phyloP scores from a whole-genome alignment of 768 basidiomycete genomes.

The Hebeloma cylindrosporum region DNA sequence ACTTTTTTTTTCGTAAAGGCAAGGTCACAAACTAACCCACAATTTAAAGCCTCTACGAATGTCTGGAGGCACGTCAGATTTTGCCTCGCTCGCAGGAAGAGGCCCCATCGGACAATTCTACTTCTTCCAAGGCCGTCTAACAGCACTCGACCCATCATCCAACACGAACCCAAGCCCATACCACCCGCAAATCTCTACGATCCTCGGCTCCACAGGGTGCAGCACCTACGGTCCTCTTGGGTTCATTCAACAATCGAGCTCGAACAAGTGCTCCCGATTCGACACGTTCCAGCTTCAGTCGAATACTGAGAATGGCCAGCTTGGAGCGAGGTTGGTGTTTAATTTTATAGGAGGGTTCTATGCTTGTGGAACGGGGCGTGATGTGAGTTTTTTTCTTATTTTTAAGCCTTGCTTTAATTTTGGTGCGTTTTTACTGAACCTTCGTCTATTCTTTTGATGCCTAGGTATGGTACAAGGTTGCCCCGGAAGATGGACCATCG shows the following conservation, averaged over 20 bases:
- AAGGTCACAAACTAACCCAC: background rate
- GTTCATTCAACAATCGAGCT: constrained; percentile 26
- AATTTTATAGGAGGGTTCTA: constrained; percentile 32
- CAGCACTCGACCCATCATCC: constrained; percentile 20
- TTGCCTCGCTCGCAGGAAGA: constrained; percentile 26
- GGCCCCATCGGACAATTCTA: constrained; percentile 31
- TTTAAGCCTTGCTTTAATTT: background rate
- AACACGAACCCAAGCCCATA: constrained; percentile 14
- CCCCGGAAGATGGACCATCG: no score
- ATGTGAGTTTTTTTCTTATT: background rate
- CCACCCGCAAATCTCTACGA: constrained; percentile 21
- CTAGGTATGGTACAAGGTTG: constrained; percentile 22
- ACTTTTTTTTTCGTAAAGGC: background rate
- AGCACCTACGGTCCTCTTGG: constrained; percentile 27
- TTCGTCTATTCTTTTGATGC: background rate
- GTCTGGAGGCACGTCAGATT: constrained; percentile 22
- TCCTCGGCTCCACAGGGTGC: constrained; percentile 24
- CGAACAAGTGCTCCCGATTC: constrained; percentile 33
- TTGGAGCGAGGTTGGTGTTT: constrained; percentile 29
- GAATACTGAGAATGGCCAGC: constrained; percentile 29
- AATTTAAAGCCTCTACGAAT: constrained; percentile 29
- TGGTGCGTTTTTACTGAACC: background rate
- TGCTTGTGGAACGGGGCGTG: constrained; percentile 31
- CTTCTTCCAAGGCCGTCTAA: constrained; percentile 30
- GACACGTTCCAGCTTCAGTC: constrained; percentile 28